Conservation (phyloP, 768 basidiomycete species). For the Boletus rubroflammeus region DNA sequence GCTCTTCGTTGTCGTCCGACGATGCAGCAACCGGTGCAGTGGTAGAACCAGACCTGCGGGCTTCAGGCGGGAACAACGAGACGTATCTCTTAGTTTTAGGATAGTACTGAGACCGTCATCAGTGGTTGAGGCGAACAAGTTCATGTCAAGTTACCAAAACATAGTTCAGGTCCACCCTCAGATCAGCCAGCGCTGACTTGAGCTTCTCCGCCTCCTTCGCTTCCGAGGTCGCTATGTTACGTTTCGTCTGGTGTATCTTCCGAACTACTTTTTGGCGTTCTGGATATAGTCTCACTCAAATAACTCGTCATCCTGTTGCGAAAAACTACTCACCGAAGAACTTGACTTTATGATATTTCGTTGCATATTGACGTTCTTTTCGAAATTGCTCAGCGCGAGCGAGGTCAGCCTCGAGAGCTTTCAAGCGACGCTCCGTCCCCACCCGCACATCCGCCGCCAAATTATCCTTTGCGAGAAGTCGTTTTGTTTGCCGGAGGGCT, state of each 20-base stretch:
- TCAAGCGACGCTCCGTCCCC: slow-evolving; percentile 75
- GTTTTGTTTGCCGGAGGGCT: slow-evolving; percentile 73
- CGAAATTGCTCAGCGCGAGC: slow-evolving; percentile 55
- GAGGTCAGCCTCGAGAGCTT: slow-evolving; percentile 71
- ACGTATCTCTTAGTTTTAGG: slow-evolving; percentile 87
- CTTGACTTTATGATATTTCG: slow-evolving; percentile 85
- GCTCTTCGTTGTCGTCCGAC: slow-evolving; percentile 40
- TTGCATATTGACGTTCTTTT: slow-evolving; percentile 70
- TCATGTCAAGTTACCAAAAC: slow-evolving; percentile 54
- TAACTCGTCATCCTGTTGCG: background rate
- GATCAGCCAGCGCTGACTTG: slow-evolving; percentile 48
- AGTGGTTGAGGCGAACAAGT: background rate
- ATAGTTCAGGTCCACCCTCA: slow-evolving; percentile 90
- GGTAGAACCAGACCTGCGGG: slow-evolving; percentile 24
- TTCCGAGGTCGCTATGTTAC: slow-evolving; percentile 38
- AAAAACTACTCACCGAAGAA: slow-evolving; percentile 77
- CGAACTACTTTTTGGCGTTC: slow-evolving; percentile 86
- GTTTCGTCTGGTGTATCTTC: slow-evolving; percentile 69
- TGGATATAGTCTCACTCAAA: slow-evolving; percentile 28
- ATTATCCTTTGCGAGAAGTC: slow-evolving; percentile 81
- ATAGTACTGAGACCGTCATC: slow-evolving; percentile 55
- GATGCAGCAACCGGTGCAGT: slow-evolving; percentile 5
- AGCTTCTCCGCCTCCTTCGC: slow-evolving; percentile 39
- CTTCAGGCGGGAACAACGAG: slow-evolving; percentile 78
- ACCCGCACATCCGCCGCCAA: slow-evolving; percentile 83